A percentile compares a stretch with the other conserved stretches of the same genome.
Evolutionary conservation across 805 yeast species (phyloP).

Genomic region (Saccharomycopsis amapae): DNA sequence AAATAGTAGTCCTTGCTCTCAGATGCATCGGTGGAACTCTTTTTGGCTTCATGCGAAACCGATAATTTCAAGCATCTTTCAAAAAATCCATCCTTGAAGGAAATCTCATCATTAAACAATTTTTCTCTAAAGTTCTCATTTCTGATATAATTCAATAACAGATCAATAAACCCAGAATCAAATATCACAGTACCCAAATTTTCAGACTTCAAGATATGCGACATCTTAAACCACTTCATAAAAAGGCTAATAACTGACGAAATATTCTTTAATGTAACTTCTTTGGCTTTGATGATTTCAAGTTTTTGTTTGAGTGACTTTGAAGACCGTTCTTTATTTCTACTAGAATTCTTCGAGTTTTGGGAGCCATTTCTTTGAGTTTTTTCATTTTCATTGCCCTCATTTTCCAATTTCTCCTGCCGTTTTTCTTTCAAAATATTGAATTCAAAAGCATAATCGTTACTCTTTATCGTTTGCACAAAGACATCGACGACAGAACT

Average conservation of each 20-base stretch:
- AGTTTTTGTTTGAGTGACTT: constrained; percentile 30
- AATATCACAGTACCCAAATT: constrained; percentile 63
- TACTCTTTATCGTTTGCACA: constrained; percentile 51
- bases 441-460: constrained; percentile 25
- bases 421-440: constrained; percentile 28
- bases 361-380: constrained; percentile 6
- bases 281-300: constrained; percentile 56
- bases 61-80: constrained; percentile 1
- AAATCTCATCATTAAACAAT: constrained; percentile 25
- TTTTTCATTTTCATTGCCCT: background rate
- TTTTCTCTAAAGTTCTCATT: constrained; percentile 28
- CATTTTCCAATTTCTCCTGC: background rate
- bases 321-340: constrained; percentile 5
- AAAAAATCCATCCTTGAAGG: constrained; percentile 25
- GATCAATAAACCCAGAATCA: constrained; percentile 53
- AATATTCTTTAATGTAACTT: constrained; percentile 51
- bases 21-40: background rate
- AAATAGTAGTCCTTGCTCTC: constrained; percentile 11
- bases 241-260: constrained; percentile 47
- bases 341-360: constrained; percentile 19
- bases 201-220: constrained; percentile 74
- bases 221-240: constrained; percentile 69
- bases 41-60: background rate
- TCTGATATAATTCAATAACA: constrained; percentile 22
- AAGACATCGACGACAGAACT: constrained; percentile 59